phyloP scores from a whole-genome alignment of 2,329 filamentous ascomycete genomes.

The Fusarium humuli region DNA sequence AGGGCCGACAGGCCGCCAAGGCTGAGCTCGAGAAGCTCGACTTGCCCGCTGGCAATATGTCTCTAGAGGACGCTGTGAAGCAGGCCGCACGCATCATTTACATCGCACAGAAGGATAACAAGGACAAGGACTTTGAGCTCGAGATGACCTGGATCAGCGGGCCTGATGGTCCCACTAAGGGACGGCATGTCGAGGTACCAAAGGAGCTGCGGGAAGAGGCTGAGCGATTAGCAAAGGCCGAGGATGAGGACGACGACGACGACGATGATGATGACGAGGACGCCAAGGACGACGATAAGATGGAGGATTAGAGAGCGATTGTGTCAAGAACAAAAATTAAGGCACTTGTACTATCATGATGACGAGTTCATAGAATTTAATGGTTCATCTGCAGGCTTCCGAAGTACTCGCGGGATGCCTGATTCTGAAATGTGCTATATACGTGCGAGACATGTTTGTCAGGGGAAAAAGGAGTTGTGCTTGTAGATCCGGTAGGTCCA shows the following conservation, averaged over 20 bases:
- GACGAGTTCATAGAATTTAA: slow-evolving; percentile 53
- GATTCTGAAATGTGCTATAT: slow-evolving; percentile 28
- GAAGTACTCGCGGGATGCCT: slow-evolving; percentile 12
- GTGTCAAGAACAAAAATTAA: slow-evolving; percentile 37
- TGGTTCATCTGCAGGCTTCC: slow-evolving; percentile 47
- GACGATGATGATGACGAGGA: slow-evolving; percentile 75
- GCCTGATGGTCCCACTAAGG: slow-evolving; percentile 87
- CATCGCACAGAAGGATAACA: slow-evolving; percentile 97
- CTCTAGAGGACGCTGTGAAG: slow-evolving; percentile 89
- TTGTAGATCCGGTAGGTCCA: neutral
- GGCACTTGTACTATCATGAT: slow-evolving; percentile 53
- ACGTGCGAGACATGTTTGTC: slow-evolving; percentile 3
- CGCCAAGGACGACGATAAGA: slow-evolving; percentile 76
- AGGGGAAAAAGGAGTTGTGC: slow-evolving; percentile 34
- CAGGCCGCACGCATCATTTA: slow-evolving; percentile 98
- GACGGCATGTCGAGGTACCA: slow-evolving; percentile 91
- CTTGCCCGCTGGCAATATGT: slow-evolving; percentile 79
- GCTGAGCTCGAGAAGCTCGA: slow-evolving; percentile 98
- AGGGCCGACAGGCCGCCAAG: slow-evolving; percentile 96
- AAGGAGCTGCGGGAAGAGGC: slow-evolving; percentile 92
- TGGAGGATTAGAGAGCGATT: slow-evolving; percentile 77
- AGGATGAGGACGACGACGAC: slow-evolving; percentile 82
- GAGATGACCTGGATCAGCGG: slow-evolving; percentile 99
- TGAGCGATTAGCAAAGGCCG: slow-evolving; percentile 90
- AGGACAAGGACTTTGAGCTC: slow-evolving; percentile 99